phyloP scores from a whole-genome alignment of 176 grass and related monocot genomes.

The Paspalum notatum region DNA sequence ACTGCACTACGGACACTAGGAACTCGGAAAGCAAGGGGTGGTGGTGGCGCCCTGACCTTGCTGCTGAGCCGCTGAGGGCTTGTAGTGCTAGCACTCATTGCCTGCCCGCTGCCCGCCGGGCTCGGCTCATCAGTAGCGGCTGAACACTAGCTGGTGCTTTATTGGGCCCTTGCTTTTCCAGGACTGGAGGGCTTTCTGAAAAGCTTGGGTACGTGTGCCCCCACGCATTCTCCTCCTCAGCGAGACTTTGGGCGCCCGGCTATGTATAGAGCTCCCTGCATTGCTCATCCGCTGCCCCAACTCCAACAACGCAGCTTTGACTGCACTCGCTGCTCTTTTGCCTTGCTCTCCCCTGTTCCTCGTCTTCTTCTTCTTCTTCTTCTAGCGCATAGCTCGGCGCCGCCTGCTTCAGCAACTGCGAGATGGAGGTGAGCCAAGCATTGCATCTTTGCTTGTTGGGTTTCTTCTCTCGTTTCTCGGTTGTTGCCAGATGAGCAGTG shows the following conservation, averaged over 20 bases:
- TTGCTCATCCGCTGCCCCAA: constrained; percentile 10
- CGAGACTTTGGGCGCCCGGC: background rate
- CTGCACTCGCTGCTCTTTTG: constrained; percentile 23
- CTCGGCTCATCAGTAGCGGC: constrained; percentile 25
- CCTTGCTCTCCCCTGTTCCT: background rate
- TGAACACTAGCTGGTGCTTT: constrained; percentile 35
- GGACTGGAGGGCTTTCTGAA: constrained; percentile 42
- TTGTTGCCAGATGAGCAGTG: background rate
- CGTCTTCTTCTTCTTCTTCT: background rate
- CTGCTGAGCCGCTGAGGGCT: too few relatives aligned
- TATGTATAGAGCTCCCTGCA: constrained; percentile 50
- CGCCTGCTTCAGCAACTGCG: constrained; percentile 2
- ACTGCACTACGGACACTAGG: constrained; percentile 38
- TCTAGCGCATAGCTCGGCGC: background rate
- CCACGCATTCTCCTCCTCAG: constrained; percentile 50
- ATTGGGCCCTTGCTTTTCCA: constrained; percentile 47
- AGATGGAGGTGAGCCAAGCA: constrained; percentile 61
- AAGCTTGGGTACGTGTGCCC: constrained; percentile 50
- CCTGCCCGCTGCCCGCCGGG: background rate
- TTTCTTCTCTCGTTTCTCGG: background rate
- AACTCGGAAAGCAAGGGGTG: constrained; percentile 50
- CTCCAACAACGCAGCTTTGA: constrained; percentile 32
- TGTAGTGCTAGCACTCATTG: constrained; percentile 46
- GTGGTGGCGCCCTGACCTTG: background rate
- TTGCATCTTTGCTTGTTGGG: background rate